Evolutionary conservation across 73 alveolate genomes (phyloP), one percentile per base, ranked within the genome.

Genomic region (Paramecium sonneborni): DNA sequence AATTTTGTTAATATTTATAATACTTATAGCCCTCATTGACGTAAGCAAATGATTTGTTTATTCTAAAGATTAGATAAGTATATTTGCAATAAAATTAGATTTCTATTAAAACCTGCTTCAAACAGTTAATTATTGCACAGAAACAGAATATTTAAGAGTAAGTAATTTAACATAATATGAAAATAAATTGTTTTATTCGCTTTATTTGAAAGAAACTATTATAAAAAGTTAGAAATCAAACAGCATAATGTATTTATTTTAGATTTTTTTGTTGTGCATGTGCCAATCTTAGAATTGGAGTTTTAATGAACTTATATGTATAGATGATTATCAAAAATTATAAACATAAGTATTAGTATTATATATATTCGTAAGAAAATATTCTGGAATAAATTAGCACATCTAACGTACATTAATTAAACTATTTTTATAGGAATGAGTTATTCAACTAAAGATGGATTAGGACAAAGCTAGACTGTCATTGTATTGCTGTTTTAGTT

Each of bases 211-310:
- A 35, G 21, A 6, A 21, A 32, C 12, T 32, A 15, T 14, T 32
- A 20, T 9, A 68, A 18, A 7, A 12, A 20, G 5, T 6, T 9
- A 10, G 18, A 12, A 6, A 28, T 68, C 8, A 24, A 7, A 7
- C n/a, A 68, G 7, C 52, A 68, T 23, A 85, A 85, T 57, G 44
- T 39, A 20, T 85, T 97, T 23, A 92, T 96, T 11, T 18, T 96
- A 26, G 96, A 99, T 99, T 92, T 97, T 85, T 93, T 93, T 58
- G 99, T 99, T 35, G 99, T 99, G 21, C 99, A 99, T 7, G 99
- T 96, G 99, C 82, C 94, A 99, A 10, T 87, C 97, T 6, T 43
- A 93, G 46, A 89, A 94, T 68, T 98, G 97, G 1, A 85, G 93
- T 92, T 93, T 93, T 35, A 34, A 30, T 52, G 98, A 97, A 92